Percentiles rank a stretch among this genome's conserved stretches.
phyloP scores from a whole-genome alignment of 345 rosid genomes.

The Gossypium mustelinum region DNA sequence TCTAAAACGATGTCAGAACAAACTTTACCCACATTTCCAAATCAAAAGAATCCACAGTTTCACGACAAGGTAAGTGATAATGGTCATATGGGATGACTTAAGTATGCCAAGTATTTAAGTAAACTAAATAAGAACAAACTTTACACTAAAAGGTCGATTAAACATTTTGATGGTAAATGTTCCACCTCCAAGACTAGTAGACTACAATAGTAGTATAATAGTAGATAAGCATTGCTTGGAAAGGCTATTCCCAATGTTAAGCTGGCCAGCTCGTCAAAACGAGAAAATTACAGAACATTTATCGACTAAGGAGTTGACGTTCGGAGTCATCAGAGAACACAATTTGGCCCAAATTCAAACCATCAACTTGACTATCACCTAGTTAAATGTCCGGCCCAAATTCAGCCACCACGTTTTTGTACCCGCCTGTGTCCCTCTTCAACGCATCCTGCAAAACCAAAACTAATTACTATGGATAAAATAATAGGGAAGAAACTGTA shows the following conservation, averaged over 20 bases:
- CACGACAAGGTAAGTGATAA: no score
- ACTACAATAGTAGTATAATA: no score
- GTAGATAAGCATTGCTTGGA: no score
- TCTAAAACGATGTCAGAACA: neutral
- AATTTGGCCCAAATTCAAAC: conserved; percentile 67
- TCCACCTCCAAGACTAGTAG: no score
- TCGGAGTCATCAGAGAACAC: conserved; percentile 75
- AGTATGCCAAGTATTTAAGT: no score
- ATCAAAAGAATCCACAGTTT: neutral
- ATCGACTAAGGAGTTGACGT: conserved; percentile 80
- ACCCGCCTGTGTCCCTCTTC: conserved; percentile 59
- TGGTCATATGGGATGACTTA: no score
- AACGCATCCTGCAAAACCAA: conserved; percentile 43
- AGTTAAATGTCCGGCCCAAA: conserved; percentile 59
- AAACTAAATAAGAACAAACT: no score
- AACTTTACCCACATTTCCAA: neutral
- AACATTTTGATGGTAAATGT: no score
- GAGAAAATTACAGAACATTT: neutral
- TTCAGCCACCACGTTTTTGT: conserved; percentile 51
- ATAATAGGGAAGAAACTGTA: conserved; percentile 65
- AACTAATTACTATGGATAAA: neutral
- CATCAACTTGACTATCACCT: conserved; percentile 54
- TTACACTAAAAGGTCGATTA: no score
- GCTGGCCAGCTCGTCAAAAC: no score
- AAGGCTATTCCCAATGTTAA: no score